phyloP scores from a whole-genome alignment of 495 filamentous ascomycete species.

The Parathielavia hyrcaniae region DNA sequence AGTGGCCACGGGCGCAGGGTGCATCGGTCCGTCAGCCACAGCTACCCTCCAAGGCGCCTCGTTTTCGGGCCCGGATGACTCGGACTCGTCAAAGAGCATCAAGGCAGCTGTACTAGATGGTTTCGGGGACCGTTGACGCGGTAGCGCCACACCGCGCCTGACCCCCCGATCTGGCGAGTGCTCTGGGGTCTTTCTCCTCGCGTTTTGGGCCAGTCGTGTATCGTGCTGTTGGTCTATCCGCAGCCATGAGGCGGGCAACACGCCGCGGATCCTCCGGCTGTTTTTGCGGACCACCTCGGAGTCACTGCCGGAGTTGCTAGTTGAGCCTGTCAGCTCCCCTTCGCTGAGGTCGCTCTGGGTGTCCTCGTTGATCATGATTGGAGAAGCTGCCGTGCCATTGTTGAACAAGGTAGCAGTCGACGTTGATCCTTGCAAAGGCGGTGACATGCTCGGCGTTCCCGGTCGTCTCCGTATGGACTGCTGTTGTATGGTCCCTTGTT shows the following conservation, averaged over 20 bases:
- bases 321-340: conserved; percentile 16
- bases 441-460: background rate
- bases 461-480: background rate
- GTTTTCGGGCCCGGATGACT: conserved; percentile 30
- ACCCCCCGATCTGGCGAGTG: conserved; percentile 27
- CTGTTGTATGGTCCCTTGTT: conserved; percentile 10
- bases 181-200: conserved; percentile 39
- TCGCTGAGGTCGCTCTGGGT: conserved; percentile 11
- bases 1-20: conserved; percentile 5
- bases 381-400: background rate
- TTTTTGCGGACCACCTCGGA: conserved; percentile 41
- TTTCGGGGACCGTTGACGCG: conserved; percentile 27
- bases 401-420: background rate
- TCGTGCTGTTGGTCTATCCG: conserved; percentile 55
- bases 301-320: conserved; percentile 35
- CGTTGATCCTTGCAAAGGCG: background rate
- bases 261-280: conserved; percentile 61
- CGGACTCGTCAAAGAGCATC: conserved; percentile 47
- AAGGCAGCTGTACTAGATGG: conserved; percentile 23
- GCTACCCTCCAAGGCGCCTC: conserved; percentile 10
- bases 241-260: conserved; percentile 87
- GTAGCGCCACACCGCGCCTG: conserved; percentile 53
- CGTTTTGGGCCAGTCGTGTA: conserved; percentile 27
- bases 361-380: conserved; percentile 22
- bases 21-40: background rate